Percentiles rank a stretch among this genome's conserved stretches.
Conservation (phyloP, 2,329 filamentous ascomycete genomes). For the Hypomyces perniciosus region DNA sequence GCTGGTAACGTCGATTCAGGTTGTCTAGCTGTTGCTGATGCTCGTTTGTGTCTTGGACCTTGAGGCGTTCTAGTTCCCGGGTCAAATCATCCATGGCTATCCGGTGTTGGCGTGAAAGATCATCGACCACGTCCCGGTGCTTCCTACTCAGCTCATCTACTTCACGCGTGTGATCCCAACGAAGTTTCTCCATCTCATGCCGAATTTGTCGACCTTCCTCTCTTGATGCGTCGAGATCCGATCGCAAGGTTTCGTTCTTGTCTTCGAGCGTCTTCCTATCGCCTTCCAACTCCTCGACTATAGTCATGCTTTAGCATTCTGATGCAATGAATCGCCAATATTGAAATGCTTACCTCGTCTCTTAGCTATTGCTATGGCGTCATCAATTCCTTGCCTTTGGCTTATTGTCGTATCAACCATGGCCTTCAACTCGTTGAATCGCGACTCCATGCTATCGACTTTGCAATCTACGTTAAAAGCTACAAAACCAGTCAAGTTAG, state of each 20-base stretch:
- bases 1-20: conserved; percentile 55
- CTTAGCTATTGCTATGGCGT: conserved; percentile 69
- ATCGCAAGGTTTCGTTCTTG: conserved; percentile 48
- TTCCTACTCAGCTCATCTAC: conserved; percentile 43
- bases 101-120: conserved; percentile 30
- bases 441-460: conserved; percentile 68
- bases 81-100: conserved; percentile 30
- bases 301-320: conserved; percentile 6
- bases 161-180: conserved; percentile 40
- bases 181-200: conserved; percentile 31
- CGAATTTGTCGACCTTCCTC: conserved; percentile 31
- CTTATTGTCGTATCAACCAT: conserved; percentile 64
- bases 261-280: conserved; percentile 41
- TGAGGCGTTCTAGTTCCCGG: conserved; percentile 39
- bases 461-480: conserved; percentile 75
- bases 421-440: conserved; percentile 66
- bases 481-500: conserved; percentile 60
- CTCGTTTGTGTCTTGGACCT: conserved; percentile 44
- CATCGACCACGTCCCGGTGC: conserved; percentile 30
- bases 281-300: conserved; percentile 45
- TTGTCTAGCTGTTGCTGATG: conserved; percentile 65
- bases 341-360: conserved; percentile 56
- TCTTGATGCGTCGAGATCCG: conserved; percentile 50
- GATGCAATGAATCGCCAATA: conserved; percentile 6
- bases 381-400: conserved; percentile 64